Evolutionary conservation across 2,329 filamentous ascomycete genomes (phyloP), one percentile per base, ranked within the genome.

Genomic region (Diaporthe capsici): DNA sequence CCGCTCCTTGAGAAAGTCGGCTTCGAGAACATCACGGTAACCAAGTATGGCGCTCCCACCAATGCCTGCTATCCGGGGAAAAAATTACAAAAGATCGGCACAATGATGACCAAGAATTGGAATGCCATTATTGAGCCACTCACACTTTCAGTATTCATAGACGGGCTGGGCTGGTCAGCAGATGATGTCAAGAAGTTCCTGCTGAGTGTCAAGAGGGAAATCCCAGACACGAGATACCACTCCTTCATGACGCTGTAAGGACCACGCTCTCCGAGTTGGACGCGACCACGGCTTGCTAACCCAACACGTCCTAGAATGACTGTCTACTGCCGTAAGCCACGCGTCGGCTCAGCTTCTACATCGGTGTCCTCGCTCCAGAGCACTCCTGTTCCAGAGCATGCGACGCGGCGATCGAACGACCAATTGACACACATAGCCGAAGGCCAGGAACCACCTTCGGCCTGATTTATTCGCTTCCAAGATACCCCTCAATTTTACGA

Each of bases 61-160:
- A 82, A 82, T 71, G 72, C 80, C 0, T 82, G 81, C 78, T 79
- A 82, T 13, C 82, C 82, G 9, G 81, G 82, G 25, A 81, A 79
- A 70, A 80, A 80, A 68, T 77, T 79, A 39, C 80, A 82, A 65
- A 79, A 76, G 47, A 80, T 82, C 37, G 82, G 82, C 37, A 71
- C 75, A 9, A 79, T 82, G 79, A 82, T 82, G 80, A 75, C 74
- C 4, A 71, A 63, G 8, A 82, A 82, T 61, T 80, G 80, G 75
- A 76, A 78, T n/a, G 72, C 79, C n/a, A 79, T 81, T 67, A 75
- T 81, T 63, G 81, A 81, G 68, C 75, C 80, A 3, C 76, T 79
- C 12, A 79, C 80, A 13, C 60, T 78, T 6, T 77, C 77, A 10
- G 76, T 80, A 4, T 79, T 82, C 53, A 72, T 57, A 22, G 51